Evolutionary conservation across 2,329 filamentous ascomycete species (phyloP), one percentile per base, ranked within the genome.

Genomic region (Tolypocladium ovalisporum): DNA sequence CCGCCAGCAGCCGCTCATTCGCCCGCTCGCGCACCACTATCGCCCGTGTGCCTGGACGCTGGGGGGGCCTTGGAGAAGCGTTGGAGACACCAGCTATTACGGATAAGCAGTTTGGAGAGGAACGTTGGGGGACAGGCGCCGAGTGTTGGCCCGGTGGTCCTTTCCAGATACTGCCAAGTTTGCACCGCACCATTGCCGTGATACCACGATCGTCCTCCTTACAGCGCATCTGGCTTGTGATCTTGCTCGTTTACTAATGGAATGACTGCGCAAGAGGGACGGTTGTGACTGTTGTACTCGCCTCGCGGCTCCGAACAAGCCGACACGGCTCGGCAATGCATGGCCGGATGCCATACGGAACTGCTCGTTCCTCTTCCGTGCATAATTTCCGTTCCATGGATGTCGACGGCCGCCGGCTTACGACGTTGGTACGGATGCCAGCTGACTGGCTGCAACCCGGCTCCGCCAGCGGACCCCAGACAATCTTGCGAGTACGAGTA

Each of bases 1-100:
- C 65, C 58, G 67, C 56, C 55, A 32, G 58, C 52, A 24, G 12
- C 35, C 52, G 52, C 42, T 69, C 61, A 70, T 70, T 40, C 35
- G 52, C 29, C 52, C 36, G 36, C 34, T 19, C n/a, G 22, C 12
- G n/a, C 27, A 32, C 47, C 47, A 32, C 8, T n/a, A 12, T 49
- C 44, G 27, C 27, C 27, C 27, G 47, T 9, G 44, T 47, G 6
- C 44, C 44, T 47, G 44, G 42, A 13, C 42, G 12, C n/a, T 17
- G 42, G 15, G 44, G 24, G 44, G 44, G 44, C 8, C 44, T 27
- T 22, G 32, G 32, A 34, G 51, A 32, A n/a, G n/a, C 39, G 39
- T n/a, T 42, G 19, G 39, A 24, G 4, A 40, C 13, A 9, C 15
- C 24, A 47, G 44, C 44, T 15, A n/a, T n/a, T n/a, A n/a, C n/a